Base-by-base conservation (phyloP, 2,329 filamentous ascomycete genomes). In the Pestalotiopsis sp. region DNA sequence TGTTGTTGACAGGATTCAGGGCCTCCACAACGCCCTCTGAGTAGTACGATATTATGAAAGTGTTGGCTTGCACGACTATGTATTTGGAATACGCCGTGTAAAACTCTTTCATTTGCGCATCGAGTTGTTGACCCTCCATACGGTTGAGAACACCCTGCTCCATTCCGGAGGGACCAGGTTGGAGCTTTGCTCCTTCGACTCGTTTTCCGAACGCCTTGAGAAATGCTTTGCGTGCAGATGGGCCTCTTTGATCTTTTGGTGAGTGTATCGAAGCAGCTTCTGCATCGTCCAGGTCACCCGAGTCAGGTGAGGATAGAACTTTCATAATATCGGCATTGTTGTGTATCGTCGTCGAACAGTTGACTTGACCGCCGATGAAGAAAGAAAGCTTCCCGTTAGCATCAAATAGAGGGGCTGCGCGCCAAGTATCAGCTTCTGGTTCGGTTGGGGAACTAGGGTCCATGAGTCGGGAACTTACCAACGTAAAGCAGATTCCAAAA, bases 291-390 rank as follows among this genome's bases (percentile, higher is more conserved):
- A 25, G 67, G 62, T 31, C 74, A 71, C 20, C 77, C 73, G 27
- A 76, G 69, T 27, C 75, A 4, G 69, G 66, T 4, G 49, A 41
- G 20, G 69, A 70, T 45, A 84, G 72, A 7, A 84, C 76, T 4
- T 75, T 76, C 70, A 84, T 70, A 12, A 84, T 75, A 67, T 84
- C 83, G 1, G 77, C 79, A 31, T 76, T 76, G 62, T 75, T 81
- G 70, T 83, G 80, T 17, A 84, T 80, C 0, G 81, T 82, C 3
- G 80, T 83, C n/a, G 80, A 82, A 67, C 80, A 83, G 69, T 84
- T 83, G 57, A 84, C 80, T 67, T 84, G 83, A 1, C 81, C 83
- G 2, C 83, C 83, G 6, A 84, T 75, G 72, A 82, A 84, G 73
- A 81, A 83, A 1, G 70, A 73, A 0, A 82, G 72, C 7, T 79